These are phyloP conservation scores for Centrapalus pauciflorus DNA, from an alignment of 129 eudicot species.

Conservation along the genomic window DNA sequence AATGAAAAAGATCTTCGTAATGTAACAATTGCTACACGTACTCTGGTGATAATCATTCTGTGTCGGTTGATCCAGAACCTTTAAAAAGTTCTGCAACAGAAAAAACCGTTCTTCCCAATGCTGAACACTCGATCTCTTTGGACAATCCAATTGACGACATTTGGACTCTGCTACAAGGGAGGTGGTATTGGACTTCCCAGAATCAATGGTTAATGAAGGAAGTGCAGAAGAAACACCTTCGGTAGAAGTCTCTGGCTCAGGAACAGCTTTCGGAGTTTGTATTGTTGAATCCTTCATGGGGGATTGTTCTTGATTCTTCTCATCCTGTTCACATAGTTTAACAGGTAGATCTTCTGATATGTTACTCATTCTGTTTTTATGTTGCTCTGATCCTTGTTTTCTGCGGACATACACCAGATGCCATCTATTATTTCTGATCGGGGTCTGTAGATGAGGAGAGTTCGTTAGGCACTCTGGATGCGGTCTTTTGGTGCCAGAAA, in stretches of 20 bases:
- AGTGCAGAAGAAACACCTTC: too few relatives aligned
- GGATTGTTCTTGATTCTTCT: conserved; percentile 12
- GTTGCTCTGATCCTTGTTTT: conserved; percentile 40
- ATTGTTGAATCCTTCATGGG: conserved; percentile 21
- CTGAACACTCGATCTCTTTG: conserved; percentile 22
- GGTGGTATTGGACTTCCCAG: too few relatives aligned
- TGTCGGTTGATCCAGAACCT: conserved; percentile 41
- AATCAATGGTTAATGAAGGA: conserved; percentile 32
- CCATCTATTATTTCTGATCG: conserved; percentile 27
- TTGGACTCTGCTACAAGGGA: too few relatives aligned
- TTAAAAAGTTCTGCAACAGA: conserved; percentile 47
- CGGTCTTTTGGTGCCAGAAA: conserved; percentile 45
- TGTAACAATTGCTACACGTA: conserved; percentile 10
- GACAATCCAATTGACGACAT: conserved; percentile 4
- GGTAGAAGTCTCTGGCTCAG: conserved; percentile 11
- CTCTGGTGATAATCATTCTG: conserved; percentile 52
- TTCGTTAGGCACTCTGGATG: conserved; percentile 20
- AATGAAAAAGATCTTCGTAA: neutral
- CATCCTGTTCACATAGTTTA: conserved; percentile 19
- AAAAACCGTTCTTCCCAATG: conserved; percentile 54
- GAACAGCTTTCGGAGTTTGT: too few relatives aligned
- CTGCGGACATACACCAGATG: conserved; percentile 72
- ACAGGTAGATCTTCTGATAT: conserved; percentile 25
- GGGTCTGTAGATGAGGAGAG: conserved; percentile 21
- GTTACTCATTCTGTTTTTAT: conserved; percentile 27